Conservation (phyloP, 2,329 filamentous ascomycete species). For the Aspergillus sojae region DNA sequence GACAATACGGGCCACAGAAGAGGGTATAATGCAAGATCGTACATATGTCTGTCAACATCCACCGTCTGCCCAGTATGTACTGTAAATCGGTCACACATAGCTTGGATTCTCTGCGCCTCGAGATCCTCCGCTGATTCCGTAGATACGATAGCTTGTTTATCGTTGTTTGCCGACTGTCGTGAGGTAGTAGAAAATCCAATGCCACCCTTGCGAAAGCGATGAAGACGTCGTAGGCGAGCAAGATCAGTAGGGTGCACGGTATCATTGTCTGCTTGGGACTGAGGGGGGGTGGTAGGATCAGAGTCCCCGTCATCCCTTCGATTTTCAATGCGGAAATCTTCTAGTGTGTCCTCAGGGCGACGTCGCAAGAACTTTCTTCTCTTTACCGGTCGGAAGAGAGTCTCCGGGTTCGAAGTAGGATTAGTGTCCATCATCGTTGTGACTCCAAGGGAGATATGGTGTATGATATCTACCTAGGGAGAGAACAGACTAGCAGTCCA, state of each 20-base stretch:
- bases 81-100: slow-evolving; percentile 57
- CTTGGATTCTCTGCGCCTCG: slow-evolving; percentile 39
- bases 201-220: slow-evolving; percentile 44
- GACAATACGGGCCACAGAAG: slow-evolving; percentile 1
- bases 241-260: slow-evolving; percentile 33
- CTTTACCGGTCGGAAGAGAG: slow-evolving; percentile 53
- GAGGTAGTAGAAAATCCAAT: slow-evolving; percentile 48
- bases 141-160: slow-evolving; percentile 20
- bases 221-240: slow-evolving; percentile 42
- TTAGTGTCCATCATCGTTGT: slow-evolving; percentile 33
- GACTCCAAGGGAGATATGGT: neutral
- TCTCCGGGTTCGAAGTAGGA: slow-evolving; percentile 25
- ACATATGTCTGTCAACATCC: slow-evolving; percentile 66
- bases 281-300: slow-evolving; percentile 13
- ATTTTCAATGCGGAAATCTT: slow-evolving; percentile 13
- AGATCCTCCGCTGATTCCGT: slow-evolving; percentile 32
- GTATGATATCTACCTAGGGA: neutral
- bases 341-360: slow-evolving; percentile 32
- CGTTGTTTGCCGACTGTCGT: slow-evolving; percentile 23
- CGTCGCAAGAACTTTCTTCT: slow-evolving; percentile 55
- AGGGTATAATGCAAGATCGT: slow-evolving; percentile 40
- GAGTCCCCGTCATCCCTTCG: slow-evolving; percentile 1
- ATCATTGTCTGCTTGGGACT: slow-evolving; percentile 16
- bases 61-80: slow-evolving; percentile 61
- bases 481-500: neutral